Evolutionary conservation across 495 filamentous ascomycete genomes (phyloP).

Genomic region (Astrothelium subdiscretum): DNA sequence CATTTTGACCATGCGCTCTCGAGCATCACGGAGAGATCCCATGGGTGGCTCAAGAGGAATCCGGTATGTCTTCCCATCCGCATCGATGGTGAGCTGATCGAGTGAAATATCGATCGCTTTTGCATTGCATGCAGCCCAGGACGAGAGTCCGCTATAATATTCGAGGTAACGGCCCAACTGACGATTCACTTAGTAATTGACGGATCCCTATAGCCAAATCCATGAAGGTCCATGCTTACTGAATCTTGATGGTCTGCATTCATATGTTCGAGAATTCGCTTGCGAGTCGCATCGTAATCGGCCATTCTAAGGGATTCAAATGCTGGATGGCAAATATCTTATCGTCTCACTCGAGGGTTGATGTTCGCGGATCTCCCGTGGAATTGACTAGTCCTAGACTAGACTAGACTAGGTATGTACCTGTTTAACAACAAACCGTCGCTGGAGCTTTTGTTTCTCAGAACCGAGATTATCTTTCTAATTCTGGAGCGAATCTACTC

Average conservation of each 20-base stretch:
- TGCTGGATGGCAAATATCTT: no score
- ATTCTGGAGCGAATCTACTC: no score
- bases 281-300: slow-evolving; percentile 34
- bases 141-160: slow-evolving; percentile 43
- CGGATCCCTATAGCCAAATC: background rate
- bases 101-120: slow-evolving; percentile 49
- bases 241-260: slow-evolving; percentile 62
- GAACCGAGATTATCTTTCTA: background rate
- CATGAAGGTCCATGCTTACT: slow-evolving; percentile 16
- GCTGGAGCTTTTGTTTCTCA: background rate
- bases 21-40: slow-evolving; percentile 45
- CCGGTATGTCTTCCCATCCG: slow-evolving; percentile 35
- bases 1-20: slow-evolving; percentile 56
- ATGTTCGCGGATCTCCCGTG: slow-evolving; percentile 1
- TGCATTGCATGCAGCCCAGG: slow-evolving; percentile 35
- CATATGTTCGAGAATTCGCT: slow-evolving; percentile 67
- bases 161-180: slow-evolving; percentile 53
- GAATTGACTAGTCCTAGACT: no score
- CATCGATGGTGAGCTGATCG: slow-evolving; percentile 41
- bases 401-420: no score
- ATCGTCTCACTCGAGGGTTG: background rate
- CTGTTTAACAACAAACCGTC: background rate
- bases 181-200: background rate
- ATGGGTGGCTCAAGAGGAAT: slow-evolving; percentile 55
- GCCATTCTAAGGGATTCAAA: slow-evolving; percentile 21